These are phyloP conservation scores for Thraustochytrium striatum DNA, from an alignment of 352 stramenopile species.

Conservation along the genomic window DNA sequence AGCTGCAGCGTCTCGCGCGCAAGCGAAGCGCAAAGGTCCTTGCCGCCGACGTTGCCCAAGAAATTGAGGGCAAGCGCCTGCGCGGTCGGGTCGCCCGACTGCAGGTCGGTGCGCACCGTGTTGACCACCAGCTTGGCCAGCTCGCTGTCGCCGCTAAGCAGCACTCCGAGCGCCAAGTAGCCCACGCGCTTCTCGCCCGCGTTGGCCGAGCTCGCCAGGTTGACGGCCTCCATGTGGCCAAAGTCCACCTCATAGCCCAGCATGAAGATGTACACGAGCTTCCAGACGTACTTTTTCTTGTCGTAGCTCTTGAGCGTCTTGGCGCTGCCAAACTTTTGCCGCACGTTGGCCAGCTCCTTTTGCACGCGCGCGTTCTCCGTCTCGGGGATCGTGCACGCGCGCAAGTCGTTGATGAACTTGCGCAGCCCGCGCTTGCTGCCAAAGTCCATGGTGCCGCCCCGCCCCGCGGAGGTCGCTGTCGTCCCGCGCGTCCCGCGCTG, in stretches of 20 bases:
- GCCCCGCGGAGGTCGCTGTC: background rate
- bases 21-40: conserved; percentile 88
- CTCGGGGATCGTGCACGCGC: conserved; percentile 72
- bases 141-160: conserved; percentile 80
- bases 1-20: conserved; percentile 85
- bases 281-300: conserved; percentile 98
- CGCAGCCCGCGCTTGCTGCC: conserved; percentile 25
- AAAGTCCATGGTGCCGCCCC: background rate
- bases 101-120: conserved; percentile 93
- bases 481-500: no score
- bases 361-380: conserved; percentile 90
- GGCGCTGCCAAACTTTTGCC: conserved; percentile 88
- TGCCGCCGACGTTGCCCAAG: conserved; percentile 89
- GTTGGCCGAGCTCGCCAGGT: conserved; percentile 85
- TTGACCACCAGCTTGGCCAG: conserved; percentile 87
- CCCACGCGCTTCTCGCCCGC: conserved; percentile 80
- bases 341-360: conserved; percentile 96
- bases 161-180: conserved; percentile 90
- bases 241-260: conserved; percentile 98
- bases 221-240: conserved; percentile 94
- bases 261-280: conserved; percentile 98
- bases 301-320: conserved; percentile 85
- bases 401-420: conserved; percentile 54
- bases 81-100: conserved; percentile 69
- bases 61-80: conserved; percentile 91